Conservation (phyloP, 352 stramenopile species). For the Phytophthora aleatoria region DNA sequence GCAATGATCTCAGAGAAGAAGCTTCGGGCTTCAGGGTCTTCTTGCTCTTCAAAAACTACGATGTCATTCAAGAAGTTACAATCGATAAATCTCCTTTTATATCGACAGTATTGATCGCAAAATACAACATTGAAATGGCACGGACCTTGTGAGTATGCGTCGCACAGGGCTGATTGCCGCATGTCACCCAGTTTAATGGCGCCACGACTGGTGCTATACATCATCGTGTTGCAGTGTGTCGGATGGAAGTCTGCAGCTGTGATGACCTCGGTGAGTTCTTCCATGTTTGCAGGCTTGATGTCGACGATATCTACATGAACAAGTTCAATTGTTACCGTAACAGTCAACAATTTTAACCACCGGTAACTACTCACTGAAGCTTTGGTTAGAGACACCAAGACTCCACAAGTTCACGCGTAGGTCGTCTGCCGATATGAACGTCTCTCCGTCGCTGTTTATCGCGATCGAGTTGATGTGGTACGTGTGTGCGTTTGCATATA, state of each 20-base stretch:
- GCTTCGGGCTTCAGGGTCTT: conserved; percentile 81
- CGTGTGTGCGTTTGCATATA: conserved; percentile 94
- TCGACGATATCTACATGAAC: conserved; percentile 91
- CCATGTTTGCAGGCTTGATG: conserved; percentile 97
- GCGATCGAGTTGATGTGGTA: conserved; percentile 98
- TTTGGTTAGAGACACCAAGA: conserved; percentile 88
- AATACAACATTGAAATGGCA: neutral
- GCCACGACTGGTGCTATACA: conserved; percentile 94
- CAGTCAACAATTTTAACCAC: neutral
- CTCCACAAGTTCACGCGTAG: conserved; percentile 97
- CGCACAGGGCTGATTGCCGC: conserved; percentile 88
- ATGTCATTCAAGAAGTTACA: neutral
- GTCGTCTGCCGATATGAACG: conserved; percentile 96
- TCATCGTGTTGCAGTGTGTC: conserved; percentile 93
- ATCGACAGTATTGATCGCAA: neutral
- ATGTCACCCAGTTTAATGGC: conserved; percentile 94
- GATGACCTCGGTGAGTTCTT: conserved; percentile 97
- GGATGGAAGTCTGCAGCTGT: conserved; percentile 95
- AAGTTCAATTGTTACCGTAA: conserved; percentile 1
- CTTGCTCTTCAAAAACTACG: conserved; percentile 82
- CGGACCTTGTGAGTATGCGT: conserved; percentile 78
- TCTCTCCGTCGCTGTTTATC: conserved; percentile 94
- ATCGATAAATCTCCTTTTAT: no score
- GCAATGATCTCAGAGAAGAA: conserved; percentile 97
- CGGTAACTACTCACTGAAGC: conserved; percentile 79